Evolutionary conservation across 768 basidiomycete species (phyloP).

Genomic region (Rhodotorula diobovata): DNA sequence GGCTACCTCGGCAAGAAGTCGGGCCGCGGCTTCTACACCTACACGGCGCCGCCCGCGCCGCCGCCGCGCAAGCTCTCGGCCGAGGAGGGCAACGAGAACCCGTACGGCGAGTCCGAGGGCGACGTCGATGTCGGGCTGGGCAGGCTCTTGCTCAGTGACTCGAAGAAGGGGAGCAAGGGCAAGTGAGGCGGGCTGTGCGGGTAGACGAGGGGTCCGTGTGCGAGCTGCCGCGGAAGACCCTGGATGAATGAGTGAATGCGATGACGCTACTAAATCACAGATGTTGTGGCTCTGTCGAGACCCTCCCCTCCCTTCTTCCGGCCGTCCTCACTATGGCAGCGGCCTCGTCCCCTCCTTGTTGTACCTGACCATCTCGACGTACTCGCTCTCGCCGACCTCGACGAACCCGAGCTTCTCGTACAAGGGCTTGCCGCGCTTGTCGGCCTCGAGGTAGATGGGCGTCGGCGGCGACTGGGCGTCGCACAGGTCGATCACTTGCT

Average conservation of each 20-base stretch:
- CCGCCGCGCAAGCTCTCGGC: background rate
- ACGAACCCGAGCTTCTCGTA: slow-evolving; percentile 28
- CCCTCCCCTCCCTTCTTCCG: too few species aligned
- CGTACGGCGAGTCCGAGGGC: slow-evolving; percentile 23
- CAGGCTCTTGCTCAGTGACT: background rate
- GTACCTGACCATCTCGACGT: slow-evolving; percentile 12
- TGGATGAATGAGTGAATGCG: too few species aligned
- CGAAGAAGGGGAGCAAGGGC: background rate
- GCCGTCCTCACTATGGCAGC: background rate
- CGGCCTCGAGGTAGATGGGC: slow-evolving; percentile 31
- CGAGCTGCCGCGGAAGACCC: too few species aligned
- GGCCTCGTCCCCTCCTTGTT: background rate
- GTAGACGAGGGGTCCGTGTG: too few species aligned
- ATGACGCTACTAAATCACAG: too few species aligned
- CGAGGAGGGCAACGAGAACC: slow-evolving; percentile 1
- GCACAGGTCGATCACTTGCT: slow-evolving; percentile 19
- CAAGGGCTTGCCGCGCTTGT: slow-evolving; percentile 14
- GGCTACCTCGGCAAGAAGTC: slow-evolving; percentile 72
- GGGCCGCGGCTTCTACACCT: slow-evolving; percentile 33
- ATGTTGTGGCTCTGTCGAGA: too few species aligned
- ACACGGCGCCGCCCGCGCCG: background rate
- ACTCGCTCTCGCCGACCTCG: slow-evolving; percentile 9
- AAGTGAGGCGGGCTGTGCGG: background rate
- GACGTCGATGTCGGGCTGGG: slow-evolving; percentile 11
- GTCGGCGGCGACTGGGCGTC: background rate